Percentiles rank a stretch among this genome's conserved stretches.
Evolutionary conservation across 1,284 basidiomycete genomes (phyloP).

Genomic region (Leccinum cinnamomeum): DNA sequence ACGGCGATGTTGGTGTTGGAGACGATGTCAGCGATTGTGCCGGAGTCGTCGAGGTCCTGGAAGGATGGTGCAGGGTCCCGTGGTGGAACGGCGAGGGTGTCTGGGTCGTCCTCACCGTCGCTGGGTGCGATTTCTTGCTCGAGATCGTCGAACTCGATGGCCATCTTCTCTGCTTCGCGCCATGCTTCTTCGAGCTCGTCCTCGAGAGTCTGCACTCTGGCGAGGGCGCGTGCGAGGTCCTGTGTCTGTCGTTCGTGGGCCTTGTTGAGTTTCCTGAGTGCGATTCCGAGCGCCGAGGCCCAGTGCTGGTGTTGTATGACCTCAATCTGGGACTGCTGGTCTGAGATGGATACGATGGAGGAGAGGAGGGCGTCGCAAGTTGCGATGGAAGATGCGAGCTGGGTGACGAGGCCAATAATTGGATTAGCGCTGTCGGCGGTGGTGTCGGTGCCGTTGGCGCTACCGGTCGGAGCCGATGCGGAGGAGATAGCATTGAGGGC

Average conservation of each 20-base stretch:
- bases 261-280: constrained; percentile 72
- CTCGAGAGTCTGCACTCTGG: constrained; percentile 53
- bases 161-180: constrained; percentile 71
- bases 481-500: constrained; percentile 16
- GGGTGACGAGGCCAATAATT: constrained; percentile 45
- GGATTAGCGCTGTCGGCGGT: constrained; percentile 20
- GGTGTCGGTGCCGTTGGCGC: neutral
- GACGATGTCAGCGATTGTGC: constrained; percentile 27
- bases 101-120: constrained; percentile 24
- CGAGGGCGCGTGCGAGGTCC: constrained; percentile 51
- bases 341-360: constrained; percentile 54
- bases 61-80: neutral
- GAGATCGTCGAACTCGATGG: constrained; percentile 62
- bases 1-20: constrained; percentile 31
- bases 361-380: constrained; percentile 59
- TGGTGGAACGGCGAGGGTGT: constrained; percentile 1
- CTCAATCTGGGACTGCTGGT: constrained; percentile 64
- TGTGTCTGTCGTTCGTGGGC: constrained; percentile 63
- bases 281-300: constrained; percentile 71
- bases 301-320: constrained; percentile 63
- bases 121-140: constrained; percentile 35
- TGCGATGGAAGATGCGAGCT: constrained; percentile 58
- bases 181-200: constrained; percentile 79
- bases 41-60: constrained; percentile 41
- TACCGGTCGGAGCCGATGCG: constrained; percentile 3